A percentile compares a stretch with the other conserved stretches of the same genome.
These are phyloP conservation scores for Mycena epipterygia DNA, from an alignment of 768 basidiomycete species.

Conservation along the genomic window DNA sequence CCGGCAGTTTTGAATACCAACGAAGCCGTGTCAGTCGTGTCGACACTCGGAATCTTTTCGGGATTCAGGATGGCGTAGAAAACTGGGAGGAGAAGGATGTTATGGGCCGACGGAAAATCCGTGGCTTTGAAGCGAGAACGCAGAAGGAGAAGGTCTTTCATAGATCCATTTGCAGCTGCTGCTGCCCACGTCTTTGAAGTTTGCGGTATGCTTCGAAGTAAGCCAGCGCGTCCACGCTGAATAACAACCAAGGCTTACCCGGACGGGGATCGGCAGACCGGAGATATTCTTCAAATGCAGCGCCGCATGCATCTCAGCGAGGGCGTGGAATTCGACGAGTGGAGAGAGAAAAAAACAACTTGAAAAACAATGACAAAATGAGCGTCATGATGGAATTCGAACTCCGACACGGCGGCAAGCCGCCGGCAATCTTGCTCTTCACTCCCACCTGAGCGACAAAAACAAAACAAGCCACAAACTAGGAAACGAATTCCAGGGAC, in stretches of 20 bases:
- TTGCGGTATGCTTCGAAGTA: background rate
- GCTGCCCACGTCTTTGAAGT: background rate
- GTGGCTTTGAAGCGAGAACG: too few relatives aligned
- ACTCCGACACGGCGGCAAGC: too few relatives aligned
- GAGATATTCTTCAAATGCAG: background rate
- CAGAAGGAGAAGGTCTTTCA: background rate
- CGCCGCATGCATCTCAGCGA: background rate
- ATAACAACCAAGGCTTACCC: background rate
- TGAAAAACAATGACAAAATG: too few relatives aligned
- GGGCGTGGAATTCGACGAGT: too few relatives aligned
- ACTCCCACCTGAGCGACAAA: too few relatives aligned
- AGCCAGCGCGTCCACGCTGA: background rate
- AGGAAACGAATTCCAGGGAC: too few relatives aligned
- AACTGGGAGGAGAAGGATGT: background rate
- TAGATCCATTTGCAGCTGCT: background rate
- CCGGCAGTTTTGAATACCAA: too few relatives aligned
- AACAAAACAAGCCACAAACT: too few relatives aligned
- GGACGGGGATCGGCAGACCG: background rate
- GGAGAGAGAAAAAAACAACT: too few relatives aligned
- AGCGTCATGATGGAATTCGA: too few relatives aligned
- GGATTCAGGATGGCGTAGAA: background rate
- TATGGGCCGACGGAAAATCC: background rate
- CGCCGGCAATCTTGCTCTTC: too few relatives aligned
- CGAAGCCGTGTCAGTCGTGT: too few relatives aligned
- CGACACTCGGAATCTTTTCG: background rate